Conservation (phyloP, 2,329 filamentous ascomycete species). For the Apiospora sp. region DNA sequence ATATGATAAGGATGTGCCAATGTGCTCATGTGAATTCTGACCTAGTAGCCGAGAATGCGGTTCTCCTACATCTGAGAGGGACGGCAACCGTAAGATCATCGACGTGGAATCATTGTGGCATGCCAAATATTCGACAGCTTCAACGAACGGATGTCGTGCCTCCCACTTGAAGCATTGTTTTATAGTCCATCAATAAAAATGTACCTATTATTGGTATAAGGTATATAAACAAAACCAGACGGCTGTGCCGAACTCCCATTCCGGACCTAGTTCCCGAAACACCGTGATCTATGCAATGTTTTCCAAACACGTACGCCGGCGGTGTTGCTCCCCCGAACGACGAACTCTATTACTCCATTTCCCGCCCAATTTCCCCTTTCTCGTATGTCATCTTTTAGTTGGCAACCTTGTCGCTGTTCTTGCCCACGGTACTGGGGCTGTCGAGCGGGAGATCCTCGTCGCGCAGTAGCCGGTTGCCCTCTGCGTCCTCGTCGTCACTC, state of each 20-base stretch:
- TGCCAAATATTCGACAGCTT: no score
- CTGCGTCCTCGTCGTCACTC: constrained; percentile 82
- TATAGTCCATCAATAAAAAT: background rate
- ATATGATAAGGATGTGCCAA: no score
- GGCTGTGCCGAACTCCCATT: background rate
- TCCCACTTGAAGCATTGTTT: background rate
- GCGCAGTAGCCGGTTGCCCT: constrained; percentile 47
- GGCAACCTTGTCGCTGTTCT: constrained; percentile 50
- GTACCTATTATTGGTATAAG: background rate
- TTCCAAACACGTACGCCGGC: background rate
- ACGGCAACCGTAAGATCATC: background rate
- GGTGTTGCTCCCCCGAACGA: background rate
- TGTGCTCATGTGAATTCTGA: no score
- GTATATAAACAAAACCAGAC: background rate
- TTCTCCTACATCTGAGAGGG: background rate
- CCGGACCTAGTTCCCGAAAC: background rate
- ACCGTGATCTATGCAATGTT: constrained; percentile 3
- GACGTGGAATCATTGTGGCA: background rate
- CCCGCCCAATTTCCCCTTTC: no score
- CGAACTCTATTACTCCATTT: background rate
- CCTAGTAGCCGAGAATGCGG: no score
- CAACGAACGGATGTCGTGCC: background rate
- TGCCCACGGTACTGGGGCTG: constrained; percentile 58
- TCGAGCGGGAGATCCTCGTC: constrained; percentile 49
- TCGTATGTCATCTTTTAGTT: constrained; percentile 29